A percentile compares a stretch with the other conserved stretches of the same genome.
Evolutionary conservation across 352 stramenopile species (phyloP).

Genomic region (Phytopythium litorale): DNA sequence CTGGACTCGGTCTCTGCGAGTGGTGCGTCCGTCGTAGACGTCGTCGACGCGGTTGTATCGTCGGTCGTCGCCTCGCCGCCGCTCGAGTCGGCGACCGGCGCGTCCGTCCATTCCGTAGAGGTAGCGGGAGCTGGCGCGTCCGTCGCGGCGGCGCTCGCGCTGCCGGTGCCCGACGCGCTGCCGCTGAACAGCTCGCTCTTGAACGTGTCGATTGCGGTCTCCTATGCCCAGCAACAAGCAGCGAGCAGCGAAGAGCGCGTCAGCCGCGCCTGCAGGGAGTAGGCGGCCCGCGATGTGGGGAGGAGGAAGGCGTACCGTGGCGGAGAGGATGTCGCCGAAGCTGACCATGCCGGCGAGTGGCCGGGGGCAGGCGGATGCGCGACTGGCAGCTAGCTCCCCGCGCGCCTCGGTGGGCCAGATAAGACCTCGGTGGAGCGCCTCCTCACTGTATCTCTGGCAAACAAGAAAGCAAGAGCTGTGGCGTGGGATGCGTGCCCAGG

Average conservation of each 20-base stretch:
- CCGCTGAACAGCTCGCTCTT: constrained; percentile 3
- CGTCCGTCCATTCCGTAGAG: not conserved
- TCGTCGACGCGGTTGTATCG: not conserved
- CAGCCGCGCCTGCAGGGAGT: not conserved
- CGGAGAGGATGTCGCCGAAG: constrained; percentile 7
- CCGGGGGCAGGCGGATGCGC: not conserved
- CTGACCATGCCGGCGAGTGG: not conserved
- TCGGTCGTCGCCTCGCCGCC: not conserved
- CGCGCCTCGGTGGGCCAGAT: not conserved
- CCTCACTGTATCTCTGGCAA: not conserved
- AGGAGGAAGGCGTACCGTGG: not conserved
- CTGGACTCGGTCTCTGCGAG: not conserved
- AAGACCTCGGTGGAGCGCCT: not conserved
- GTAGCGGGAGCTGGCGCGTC: not conserved
- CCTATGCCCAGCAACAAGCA: not conserved
- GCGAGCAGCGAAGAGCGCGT: not conserved
- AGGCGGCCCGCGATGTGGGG: not conserved
- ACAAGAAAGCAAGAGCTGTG: not conserved
- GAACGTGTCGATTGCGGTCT: constrained; percentile 4
- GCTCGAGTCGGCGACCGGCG: not conserved
- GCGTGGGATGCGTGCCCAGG: not conserved
- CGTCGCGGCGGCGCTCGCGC: not conserved
- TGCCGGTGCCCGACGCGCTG: not conserved
- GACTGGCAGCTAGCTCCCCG: not conserved
- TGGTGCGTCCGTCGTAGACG: not conserved